phyloP scores from a whole-genome alignment of 176 grass and related monocot species.

The Oryza officinalis region DNA sequence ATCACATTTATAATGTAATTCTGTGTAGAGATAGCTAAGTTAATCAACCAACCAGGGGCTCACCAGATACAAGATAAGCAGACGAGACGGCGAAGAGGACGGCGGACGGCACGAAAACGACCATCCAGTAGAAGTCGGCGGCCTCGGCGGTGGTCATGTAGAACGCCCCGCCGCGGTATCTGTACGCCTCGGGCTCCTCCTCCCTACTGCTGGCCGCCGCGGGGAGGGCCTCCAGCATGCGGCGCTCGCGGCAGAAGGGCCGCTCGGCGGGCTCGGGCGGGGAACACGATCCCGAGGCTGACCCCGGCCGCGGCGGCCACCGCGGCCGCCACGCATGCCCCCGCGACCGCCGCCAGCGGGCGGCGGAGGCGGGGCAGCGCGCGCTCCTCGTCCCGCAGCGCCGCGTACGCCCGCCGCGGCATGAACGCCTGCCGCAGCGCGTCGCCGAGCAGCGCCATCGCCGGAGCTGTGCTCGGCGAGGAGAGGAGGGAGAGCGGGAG shows the following conservation, averaged over 20 bases:
- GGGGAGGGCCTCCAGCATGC: conserved; percentile 74
- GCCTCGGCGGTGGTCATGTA: conserved; percentile 95
- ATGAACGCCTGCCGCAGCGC: conserved; percentile 87
- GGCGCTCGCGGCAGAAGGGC: conserved; percentile 82
- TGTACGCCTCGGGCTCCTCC: conserved; percentile 81
- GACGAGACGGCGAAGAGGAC: conserved; percentile 66
- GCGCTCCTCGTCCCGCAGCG: conserved; percentile 67
- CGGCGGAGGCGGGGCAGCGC: conserved; percentile 58
- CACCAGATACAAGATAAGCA: conserved; percentile 74
- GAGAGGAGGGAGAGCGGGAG: too few relatives aligned
- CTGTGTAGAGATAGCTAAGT: background rate
- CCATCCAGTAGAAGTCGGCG: conserved; percentile 94
- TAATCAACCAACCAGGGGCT: background rate
- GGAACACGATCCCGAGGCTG: conserved; percentile 85
- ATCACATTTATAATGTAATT: background rate
- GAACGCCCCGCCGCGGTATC: conserved; percentile 72
- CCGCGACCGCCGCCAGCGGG: conserved; percentile 46
- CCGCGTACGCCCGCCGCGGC: conserved; percentile 63
- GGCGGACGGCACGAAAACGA: conserved; percentile 77
- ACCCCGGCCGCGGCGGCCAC: conserved; percentile 47
- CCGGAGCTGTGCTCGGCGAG: too few relatives aligned
- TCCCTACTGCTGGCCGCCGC: conserved; percentile 54
- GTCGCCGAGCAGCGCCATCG: conserved; percentile 70
- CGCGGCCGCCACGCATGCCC: conserved; percentile 45
- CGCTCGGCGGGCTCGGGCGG: conserved; percentile 62